Conservation (phyloP, 1,284 basidiomycete genomes). For the Leccinum colubrinum region DNA sequence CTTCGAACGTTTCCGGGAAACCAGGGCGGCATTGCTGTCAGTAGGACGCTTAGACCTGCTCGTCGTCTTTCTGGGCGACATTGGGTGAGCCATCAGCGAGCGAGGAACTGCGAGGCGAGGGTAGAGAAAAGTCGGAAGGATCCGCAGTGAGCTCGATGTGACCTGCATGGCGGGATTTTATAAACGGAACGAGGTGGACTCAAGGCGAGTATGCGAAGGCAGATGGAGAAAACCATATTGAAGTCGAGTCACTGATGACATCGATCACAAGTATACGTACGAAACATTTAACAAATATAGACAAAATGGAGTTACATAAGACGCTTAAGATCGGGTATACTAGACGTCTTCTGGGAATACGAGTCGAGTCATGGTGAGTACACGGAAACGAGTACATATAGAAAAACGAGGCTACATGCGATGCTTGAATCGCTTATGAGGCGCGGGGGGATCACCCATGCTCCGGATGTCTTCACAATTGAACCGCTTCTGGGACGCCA, state of each 20-base stretch:
- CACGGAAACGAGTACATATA: neutral
- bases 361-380: neutral
- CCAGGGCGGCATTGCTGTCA: neutral
- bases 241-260: neutral
- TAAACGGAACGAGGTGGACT: neutral
- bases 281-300: too few relatives aligned
- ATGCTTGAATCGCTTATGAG: neutral
- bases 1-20: neutral
- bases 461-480: neutral
- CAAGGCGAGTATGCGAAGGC: neutral
- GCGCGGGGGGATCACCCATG: neutral
- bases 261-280: neutral
- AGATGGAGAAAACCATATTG: neutral
- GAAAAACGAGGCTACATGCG: neutral
- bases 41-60: neutral
- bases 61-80: neutral
- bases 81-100: neutral
- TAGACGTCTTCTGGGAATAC: too few relatives aligned
- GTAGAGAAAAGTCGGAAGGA: neutral
- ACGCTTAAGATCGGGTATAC: too few relatives aligned
- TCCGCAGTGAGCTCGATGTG: neutral
- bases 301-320: too few relatives aligned
- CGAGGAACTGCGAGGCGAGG: too few relatives aligned
- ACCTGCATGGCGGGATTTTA: neutral
- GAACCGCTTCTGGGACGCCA: neutral